Evolutionary conservation across 768 basidiomycete genomes (phyloP).

Genomic region (Harrya chromipes): DNA sequence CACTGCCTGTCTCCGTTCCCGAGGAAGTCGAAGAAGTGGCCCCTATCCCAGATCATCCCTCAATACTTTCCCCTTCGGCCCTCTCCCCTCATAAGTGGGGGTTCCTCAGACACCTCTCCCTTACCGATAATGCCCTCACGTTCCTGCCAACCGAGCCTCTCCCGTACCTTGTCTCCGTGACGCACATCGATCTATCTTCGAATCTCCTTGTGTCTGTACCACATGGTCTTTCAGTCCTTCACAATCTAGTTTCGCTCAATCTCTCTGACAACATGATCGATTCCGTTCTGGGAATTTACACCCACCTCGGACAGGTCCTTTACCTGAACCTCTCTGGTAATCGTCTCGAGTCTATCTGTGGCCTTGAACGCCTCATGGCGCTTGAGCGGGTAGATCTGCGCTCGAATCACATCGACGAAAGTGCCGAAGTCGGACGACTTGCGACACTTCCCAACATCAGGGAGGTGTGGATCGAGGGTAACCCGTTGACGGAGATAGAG

Average conservation of each 20-base stretch:
- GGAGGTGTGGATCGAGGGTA: conserved; percentile 83
- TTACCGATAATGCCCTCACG: conserved; percentile 79
- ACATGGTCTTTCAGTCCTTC: conserved; percentile 65
- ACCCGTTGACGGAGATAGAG: conserved; percentile 71
- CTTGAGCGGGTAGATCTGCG: conserved; percentile 86
- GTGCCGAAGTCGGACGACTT: conserved; percentile 80
- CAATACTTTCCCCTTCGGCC: conserved; percentile 27
- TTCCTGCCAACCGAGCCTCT: conserved; percentile 70
- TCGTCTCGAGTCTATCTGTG: conserved; percentile 91
- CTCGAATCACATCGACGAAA: conserved; percentile 75
- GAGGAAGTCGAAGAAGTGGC: conserved; percentile 41
- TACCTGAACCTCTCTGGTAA: conserved; percentile 81
- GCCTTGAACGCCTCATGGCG: conserved; percentile 83
- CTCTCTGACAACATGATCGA: conserved; percentile 98
- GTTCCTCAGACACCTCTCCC: conserved; percentile 68
- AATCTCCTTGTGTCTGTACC: conserved; percentile 92
- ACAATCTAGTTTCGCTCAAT: conserved; percentile 86
- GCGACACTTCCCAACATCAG: conserved; percentile 73
- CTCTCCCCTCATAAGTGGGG: conserved; percentile 70
- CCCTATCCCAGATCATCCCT: conserved; percentile 18
- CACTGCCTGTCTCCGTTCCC: conserved; percentile 54
- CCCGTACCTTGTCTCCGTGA: conserved; percentile 66
- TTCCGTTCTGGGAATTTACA: conserved; percentile 86
- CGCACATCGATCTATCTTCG: conserved; percentile 84
- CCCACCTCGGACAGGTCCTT: conserved; percentile 72